Percentiles rank a stretch among this genome's conserved stretches.
These are phyloP conservation scores for Suillus variegatus DNA, from an alignment of 768 basidiomycete species.

Conservation along the genomic window DNA sequence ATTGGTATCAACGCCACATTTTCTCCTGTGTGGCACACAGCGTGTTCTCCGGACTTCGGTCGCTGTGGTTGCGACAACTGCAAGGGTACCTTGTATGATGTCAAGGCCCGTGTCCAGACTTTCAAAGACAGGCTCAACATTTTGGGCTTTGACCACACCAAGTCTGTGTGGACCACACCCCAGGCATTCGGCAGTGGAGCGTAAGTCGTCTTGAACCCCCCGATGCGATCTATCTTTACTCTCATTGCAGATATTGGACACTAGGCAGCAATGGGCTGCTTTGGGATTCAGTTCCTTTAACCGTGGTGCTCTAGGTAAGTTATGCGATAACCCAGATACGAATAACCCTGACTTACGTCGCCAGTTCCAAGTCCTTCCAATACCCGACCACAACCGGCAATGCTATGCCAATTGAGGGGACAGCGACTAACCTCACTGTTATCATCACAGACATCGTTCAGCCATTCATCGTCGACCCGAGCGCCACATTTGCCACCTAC, in stretches of 20 bases:
- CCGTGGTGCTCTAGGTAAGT: constrained; percentile 27
- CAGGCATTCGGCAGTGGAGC: constrained; percentile 67
- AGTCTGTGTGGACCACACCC: constrained; percentile 76
- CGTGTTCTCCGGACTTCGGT: constrained; percentile 65
- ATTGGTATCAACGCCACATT: constrained; percentile 61
- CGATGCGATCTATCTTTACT: neutral
- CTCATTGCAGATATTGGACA: constrained; percentile 27
- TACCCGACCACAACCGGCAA: constrained; percentile 25
- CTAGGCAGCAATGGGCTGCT: constrained; percentile 26
- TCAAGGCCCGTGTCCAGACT: constrained; percentile 64
- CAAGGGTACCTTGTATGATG: constrained; percentile 61
- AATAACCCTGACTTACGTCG: neutral
- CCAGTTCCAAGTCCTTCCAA: constrained; percentile 29
- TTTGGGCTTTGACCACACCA: constrained; percentile 64
- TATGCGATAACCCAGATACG: neutral
- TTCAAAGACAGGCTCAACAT: constrained; percentile 58
- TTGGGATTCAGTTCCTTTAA: constrained; percentile 26
- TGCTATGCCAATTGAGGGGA: constrained; percentile 24
- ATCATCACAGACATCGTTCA: constrained; percentile 14
- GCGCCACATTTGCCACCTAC: constrained; percentile 12
- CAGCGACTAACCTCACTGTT: constrained; percentile 6
- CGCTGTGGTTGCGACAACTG: constrained; percentile 77
- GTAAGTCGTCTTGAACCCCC: constrained; percentile 19
- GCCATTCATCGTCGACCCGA: constrained; percentile 23
- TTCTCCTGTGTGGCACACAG: constrained; percentile 59